Conservation (phyloP, 1,284 basidiomycete genomes). For the Rhodotorula glutinis region DNA sequence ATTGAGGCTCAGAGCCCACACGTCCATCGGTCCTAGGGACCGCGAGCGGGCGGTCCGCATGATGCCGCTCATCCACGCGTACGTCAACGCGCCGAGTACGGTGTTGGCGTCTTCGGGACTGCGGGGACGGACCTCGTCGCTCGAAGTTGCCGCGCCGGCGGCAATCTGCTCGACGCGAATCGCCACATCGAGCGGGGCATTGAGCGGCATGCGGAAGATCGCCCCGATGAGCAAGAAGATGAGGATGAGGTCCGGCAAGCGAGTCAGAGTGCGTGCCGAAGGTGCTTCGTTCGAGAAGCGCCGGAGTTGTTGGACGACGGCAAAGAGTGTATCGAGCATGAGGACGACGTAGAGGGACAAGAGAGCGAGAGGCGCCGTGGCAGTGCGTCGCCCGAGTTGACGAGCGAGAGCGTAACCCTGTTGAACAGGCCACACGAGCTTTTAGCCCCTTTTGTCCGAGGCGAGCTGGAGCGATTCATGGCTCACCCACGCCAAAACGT, state of each 20-base stretch:
- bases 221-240: slow-evolving; percentile 52
- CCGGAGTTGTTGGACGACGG: slow-evolving; percentile 56
- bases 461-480: too few species aligned
- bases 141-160: slow-evolving; percentile 43
- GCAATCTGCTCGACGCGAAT: slow-evolving; percentile 47
- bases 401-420: slow-evolving; percentile 6
- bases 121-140: slow-evolving; percentile 51
- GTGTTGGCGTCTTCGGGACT: slow-evolving; percentile 69
- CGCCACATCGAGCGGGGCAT: slow-evolving; percentile 55
- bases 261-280: slow-evolving; percentile 42
- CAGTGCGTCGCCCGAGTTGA: neutral
- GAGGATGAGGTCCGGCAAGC: slow-evolving; percentile 52
- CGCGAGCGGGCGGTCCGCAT: slow-evolving; percentile 48
- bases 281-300: slow-evolving; percentile 25
- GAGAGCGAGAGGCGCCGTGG: slow-evolving; percentile 55
- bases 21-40: slow-evolving; percentile 50
- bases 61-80: slow-evolving; percentile 70
- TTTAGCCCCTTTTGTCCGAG: too few species aligned
- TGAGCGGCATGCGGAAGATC: slow-evolving; percentile 60
- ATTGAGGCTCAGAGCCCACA: slow-evolving; percentile 67
- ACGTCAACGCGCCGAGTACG: slow-evolving; percentile 73
- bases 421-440: neutral
- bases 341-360: slow-evolving; percentile 56
- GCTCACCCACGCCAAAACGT: slow-evolving; percentile 8
- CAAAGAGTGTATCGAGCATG: slow-evolving; percentile 51